Evolutionary conservation across 306 rosid species (phyloP).

Genomic region (Hippophae rhamnoides): DNA sequence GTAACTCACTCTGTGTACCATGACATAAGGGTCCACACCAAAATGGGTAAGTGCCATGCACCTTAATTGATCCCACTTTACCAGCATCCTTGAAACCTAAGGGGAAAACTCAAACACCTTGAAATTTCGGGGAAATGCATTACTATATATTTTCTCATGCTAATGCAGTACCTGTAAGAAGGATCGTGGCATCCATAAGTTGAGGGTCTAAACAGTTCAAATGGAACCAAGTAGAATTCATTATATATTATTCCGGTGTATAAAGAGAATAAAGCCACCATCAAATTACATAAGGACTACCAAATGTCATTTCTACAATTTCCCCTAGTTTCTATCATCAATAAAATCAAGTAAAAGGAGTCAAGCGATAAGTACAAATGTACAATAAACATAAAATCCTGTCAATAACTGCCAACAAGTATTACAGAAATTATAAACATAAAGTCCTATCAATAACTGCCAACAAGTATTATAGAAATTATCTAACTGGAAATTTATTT

Average conservation of each 20-base stretch:
- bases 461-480: slow-evolving; percentile 19
- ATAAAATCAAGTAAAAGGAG: slow-evolving; percentile 29
- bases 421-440: slow-evolving; percentile 13
- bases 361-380: slow-evolving; percentile 10
- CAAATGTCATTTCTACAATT: slow-evolving; percentile 73
- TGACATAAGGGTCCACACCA: slow-evolving; percentile 36
- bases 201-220: slow-evolving; percentile 62
- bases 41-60: slow-evolving; percentile 26
- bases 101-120: neutral
- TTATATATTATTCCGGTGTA: slow-evolving; percentile 78
- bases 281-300: slow-evolving; percentile 63
- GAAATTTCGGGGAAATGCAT: slow-evolving; percentile 8
- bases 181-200: slow-evolving; percentile 62
- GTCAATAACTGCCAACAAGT: slow-evolving; percentile 5
- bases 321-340: slow-evolving; percentile 73
- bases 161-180: slow-evolving; percentile 52
- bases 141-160: slow-evolving; percentile 8
- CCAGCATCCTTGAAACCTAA: slow-evolving; percentile 46
- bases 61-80: slow-evolving; percentile 29
- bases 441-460: slow-evolving; percentile 8
- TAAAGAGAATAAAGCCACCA: slow-evolving; percentile 82
- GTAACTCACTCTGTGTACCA: slow-evolving; percentile 30
- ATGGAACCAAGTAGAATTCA: slow-evolving; percentile 73
- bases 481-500: slow-evolving; percentile 54
- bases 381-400: slow-evolving; percentile 12